Base-by-base conservation (phyloP, 345 rosid species). In the Eucalyptus tenuipes region DNA sequence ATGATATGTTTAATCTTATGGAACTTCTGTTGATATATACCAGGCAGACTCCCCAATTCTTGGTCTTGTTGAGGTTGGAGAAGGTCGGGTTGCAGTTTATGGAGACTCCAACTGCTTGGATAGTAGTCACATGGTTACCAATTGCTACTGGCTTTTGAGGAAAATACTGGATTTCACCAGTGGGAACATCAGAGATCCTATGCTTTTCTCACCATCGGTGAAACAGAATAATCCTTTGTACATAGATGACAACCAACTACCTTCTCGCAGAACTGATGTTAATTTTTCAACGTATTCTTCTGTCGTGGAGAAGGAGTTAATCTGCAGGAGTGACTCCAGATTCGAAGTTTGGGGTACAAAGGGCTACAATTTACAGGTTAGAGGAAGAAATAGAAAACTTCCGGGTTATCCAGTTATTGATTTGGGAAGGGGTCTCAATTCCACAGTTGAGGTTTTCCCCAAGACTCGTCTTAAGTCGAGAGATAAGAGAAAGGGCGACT, bases 51-150 rank as follows among this genome's bases (percentile, higher is more conserved):
- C 97, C 61, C 95, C 98, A 57, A 96, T 97, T 93, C 98, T 97
- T 88, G 99, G 99, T 86, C 97, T 97, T 87, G 89, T 94, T 88
- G 94, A 92, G 88, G 93, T 89, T 6, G 98, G 98, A 86, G 94
- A 94, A 94, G 99, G 99, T 87, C 96, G 93, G 68, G 88, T 97
- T 87, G 97, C 96, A 44, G 98, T 97, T 10, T 97, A 97, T 89
- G 99, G 99, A 84, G 99, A 97, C 91, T 97, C 99, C 79, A 97
- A 97, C 91, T 97, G 99, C 92, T 89, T 97, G 90, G 99, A 97
- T 89, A 95, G 99, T 90, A 96, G 99, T 91, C 99, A 96, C 90
- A 97, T 98, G 99, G 99, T 98, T 87, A 97, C 99, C 40, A 97
- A 97, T 92, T 98, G 99, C 91, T 97, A 95, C 91, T 93, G 97